Evolutionary conservation across 2,329 filamentous ascomycete species (phyloP), one percentile per base, ranked within the genome.

Genomic region (Aspergillus puulaauensis): DNA sequence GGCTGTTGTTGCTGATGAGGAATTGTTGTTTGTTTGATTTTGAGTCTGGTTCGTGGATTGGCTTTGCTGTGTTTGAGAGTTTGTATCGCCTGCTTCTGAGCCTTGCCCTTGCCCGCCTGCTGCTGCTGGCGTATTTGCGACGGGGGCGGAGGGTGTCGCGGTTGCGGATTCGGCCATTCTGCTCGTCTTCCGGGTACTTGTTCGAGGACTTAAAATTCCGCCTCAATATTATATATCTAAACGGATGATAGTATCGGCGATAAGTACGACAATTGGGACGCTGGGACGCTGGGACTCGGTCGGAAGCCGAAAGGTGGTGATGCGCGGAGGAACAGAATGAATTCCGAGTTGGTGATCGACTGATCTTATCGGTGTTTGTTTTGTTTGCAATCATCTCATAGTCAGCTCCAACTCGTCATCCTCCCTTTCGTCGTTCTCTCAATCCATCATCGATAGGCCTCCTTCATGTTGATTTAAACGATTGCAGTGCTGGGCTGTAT

Each of bases 141-240:
- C 57, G 44, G 67, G 62, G 21, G 31, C 51, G 14, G 56, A 50
- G 15, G 56, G 31, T 15, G 58, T 51, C 35, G 50, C 43, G 37
- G 75, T 70, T 27, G 74, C 68, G 58, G 76, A 75, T 58, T 80
- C 78, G 52, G 75, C 65, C 77, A 79, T 78, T 39, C 68, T 46
- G 27, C 3, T 11, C 27, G 27, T 21, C 56, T 37, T 37, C 14
- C 4, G 15, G 9, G 15, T 37, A 7, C 35, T 7, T 37, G 14
- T 45, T 43, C 8, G 27, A 31, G 27, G 27, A 9, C 9, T 31
- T 11, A 8, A 31, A 3, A 35, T 43, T 43, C 37, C 27, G 8
- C 35, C 31, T 14, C 2, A 37, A 37, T 15, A n/a, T 37, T n/a
- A 37, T 5, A 37, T 15, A n/a, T 14, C 19, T 37, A 23, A 21